Evolutionary conservation across 805 yeast genomes (phyloP).

Genomic region (Brettanomyces anomalus): DNA sequence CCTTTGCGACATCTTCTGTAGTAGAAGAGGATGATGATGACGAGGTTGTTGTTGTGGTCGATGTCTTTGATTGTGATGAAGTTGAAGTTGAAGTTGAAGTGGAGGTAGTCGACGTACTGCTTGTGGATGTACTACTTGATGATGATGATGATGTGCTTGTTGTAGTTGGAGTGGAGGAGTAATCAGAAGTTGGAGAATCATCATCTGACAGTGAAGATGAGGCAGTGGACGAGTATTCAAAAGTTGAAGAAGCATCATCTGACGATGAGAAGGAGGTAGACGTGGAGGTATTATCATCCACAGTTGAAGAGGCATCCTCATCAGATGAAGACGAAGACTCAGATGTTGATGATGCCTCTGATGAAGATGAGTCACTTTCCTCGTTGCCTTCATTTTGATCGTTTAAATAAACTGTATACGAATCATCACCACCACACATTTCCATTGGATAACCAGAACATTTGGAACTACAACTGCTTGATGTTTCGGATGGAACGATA

Average conservation of each 20-base stretch:
- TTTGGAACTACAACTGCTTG: conserved; percentile 30
- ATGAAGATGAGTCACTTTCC: conserved; percentile 8
- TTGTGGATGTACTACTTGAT: conserved; percentile 5
- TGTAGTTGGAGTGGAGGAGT: conserved; percentile 7
- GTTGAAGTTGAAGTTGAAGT: conserved; percentile 13
- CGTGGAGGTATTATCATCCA: conserved; percentile 3
- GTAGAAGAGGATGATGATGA: conserved; percentile 9
- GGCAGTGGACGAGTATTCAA: not conserved
- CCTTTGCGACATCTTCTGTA: conserved; percentile 9
- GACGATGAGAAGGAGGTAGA: conserved; percentile 9
- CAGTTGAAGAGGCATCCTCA: conserved; percentile 8
- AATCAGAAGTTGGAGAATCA: too few relatives aligned
- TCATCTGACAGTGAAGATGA: conserved; percentile 10
- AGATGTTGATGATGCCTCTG: conserved; percentile 12
- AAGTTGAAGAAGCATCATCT: not conserved
- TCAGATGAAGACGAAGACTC: not conserved
- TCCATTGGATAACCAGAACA: conserved; percentile 60
- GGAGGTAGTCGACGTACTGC: conserved; percentile 8
- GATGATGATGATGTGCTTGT: conserved; percentile 10
- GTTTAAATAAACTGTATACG: conserved; percentile 39
- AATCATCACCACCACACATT: conserved; percentile 47
- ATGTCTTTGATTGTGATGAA: conserved; percentile 11
- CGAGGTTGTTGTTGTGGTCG: conserved; percentile 10
- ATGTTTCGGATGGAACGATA: conserved; percentile 24
- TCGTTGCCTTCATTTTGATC: conserved; percentile 6